Base-by-base conservation (phyloP, 495 filamentous ascomycete genomes). In the Pseudomonodictys pantanalensis region DNA sequence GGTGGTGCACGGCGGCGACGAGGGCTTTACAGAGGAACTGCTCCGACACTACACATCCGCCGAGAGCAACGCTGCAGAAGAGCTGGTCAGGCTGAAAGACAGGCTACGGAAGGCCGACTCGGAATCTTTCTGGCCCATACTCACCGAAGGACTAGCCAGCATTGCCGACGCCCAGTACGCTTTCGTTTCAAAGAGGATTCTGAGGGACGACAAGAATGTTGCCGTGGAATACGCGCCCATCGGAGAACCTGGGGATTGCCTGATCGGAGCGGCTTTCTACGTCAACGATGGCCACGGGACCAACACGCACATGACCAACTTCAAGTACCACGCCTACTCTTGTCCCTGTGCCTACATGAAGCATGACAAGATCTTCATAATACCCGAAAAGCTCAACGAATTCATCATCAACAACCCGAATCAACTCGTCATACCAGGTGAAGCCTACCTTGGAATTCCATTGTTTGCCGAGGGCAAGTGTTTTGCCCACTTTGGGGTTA, bases 391-490 rank as follows among this genome's bases (percentile, higher is more conserved):
- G 32, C 71, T 90, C 51, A 75, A 74, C 33, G 78, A 83, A 15
- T 79, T 86, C 55, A 76, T 81, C 15, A 76, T 79, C 11, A 78
- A 82, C 56, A 87, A 85, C 39, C 81, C 81, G 18, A 86, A 87
- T 68, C 61, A 75, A 32, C 75, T 86, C 1, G 79, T 81, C 0
- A 83, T 84, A 46, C 73, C 80, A 15, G 81, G 81, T 9, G 86
- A 90, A 60, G 86, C 84, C 5, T 89, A 88, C 61, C 71, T 92
- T 47, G 84, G 84, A 9, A 73, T 90, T n/a, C 88, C 88, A 0
- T 75, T 91, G 12, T 89, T 86, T 61, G 79, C 81, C 7, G 83
- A 82, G 42, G 84, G 81, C 23, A 86, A 85, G 63, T 89, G 85
- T 69, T 80, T 89, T 62, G 87, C 83, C 29, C 83, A 90, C 71